Evolutionary conservation across 805 yeast genomes (phyloP).

Genomic region (Metschnikowia kofuensis): DNA sequence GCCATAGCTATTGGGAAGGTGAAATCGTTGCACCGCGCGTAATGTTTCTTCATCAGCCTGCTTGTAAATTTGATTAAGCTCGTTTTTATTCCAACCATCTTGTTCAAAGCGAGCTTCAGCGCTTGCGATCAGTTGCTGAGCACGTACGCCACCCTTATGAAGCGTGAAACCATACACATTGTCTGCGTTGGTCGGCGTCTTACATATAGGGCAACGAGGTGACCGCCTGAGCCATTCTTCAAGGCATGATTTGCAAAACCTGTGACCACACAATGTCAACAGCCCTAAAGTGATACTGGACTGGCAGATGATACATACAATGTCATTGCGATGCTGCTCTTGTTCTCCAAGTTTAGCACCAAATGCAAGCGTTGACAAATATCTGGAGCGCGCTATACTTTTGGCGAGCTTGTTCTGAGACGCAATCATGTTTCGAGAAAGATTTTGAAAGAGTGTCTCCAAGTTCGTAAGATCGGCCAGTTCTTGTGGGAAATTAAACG

Average conservation of each 20-base stretch:
- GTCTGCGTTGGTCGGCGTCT: conserved; percentile 42
- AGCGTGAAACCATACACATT: conserved; percentile 72
- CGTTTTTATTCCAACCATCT: conserved; percentile 1
- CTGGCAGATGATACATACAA: conserved; percentile 76
- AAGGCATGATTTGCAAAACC: conserved; percentile 80
- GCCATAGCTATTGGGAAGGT: conserved; percentile 54
- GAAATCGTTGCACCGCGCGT: conserved; percentile 40
- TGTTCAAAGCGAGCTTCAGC: not conserved
- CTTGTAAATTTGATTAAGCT: conserved; percentile 34
- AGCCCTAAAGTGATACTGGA: conserved; percentile 70
- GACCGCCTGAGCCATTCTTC: conserved; percentile 64
- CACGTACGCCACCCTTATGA: conserved; percentile 50
- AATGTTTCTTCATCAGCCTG: conserved; percentile 42
- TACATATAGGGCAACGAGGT: conserved; percentile 79
- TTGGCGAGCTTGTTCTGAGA: conserved; percentile 23
- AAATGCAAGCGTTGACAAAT: conserved; percentile 27
- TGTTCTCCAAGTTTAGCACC: conserved; percentile 1
- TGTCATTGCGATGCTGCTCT: conserved; percentile 29
- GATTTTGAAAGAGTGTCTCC: conserved; percentile 5
- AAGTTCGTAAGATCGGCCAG: conserved; percentile 7
- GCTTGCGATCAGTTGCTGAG: conserved; percentile 38
- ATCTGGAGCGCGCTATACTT: conserved; percentile 34
- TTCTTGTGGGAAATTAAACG: conserved; percentile 7
- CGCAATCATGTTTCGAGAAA: conserved; percentile 6
- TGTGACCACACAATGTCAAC: conserved; percentile 88